Evolutionary conservation across 2,329 filamentous ascomycete genomes (phyloP).

Genomic region (Annulohypoxylon truncatum): DNA sequence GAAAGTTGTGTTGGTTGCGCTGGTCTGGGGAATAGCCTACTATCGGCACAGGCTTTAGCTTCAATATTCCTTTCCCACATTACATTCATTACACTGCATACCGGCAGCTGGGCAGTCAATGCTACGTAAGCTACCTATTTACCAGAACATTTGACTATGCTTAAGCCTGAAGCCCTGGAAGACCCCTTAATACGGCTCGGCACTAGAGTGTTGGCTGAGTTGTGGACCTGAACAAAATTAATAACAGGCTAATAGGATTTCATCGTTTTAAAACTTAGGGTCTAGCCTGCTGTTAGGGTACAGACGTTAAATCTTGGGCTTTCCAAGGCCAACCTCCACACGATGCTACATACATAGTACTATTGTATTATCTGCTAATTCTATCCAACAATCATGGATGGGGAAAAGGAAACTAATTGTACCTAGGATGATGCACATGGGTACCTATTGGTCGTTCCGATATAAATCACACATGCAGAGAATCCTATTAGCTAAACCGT

Average conservation of each 20-base stretch:
- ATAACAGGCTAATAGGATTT: constrained; percentile 12
- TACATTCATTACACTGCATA: constrained; percentile 9
- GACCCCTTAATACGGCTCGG: constrained; percentile 32
- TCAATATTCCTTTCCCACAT: constrained; percentile 3
- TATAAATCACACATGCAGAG: not conserved
- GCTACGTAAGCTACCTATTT: constrained; percentile 10
- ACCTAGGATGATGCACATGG: constrained; percentile 1
- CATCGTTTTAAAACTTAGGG: constrained; percentile 12
- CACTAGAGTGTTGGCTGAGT: constrained; percentile 20
- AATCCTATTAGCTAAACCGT: not conserved
- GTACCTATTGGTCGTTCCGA: not conserved
- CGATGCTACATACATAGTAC: constrained; percentile 18
- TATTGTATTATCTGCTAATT: not conserved
- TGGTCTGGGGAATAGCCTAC: not conserved
- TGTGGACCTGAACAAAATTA: constrained; percentile 39
- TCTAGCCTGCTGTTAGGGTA: constrained; percentile 26
- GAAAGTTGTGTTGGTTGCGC: constrained; percentile 10
- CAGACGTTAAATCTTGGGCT: constrained; percentile 14
- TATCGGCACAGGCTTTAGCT: constrained; percentile 2
- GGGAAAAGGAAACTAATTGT: not conserved
- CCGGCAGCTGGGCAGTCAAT: constrained; percentile 2
- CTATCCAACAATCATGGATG: constrained; percentile 7
- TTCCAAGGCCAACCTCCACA: not conserved
- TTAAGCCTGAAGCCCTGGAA: constrained; percentile 26
- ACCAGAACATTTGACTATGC: constrained; percentile 11